Evolutionary conservation across 139 green algal species (phyloP).

Genomic region (Mesotaenium endlicherianum): DNA sequence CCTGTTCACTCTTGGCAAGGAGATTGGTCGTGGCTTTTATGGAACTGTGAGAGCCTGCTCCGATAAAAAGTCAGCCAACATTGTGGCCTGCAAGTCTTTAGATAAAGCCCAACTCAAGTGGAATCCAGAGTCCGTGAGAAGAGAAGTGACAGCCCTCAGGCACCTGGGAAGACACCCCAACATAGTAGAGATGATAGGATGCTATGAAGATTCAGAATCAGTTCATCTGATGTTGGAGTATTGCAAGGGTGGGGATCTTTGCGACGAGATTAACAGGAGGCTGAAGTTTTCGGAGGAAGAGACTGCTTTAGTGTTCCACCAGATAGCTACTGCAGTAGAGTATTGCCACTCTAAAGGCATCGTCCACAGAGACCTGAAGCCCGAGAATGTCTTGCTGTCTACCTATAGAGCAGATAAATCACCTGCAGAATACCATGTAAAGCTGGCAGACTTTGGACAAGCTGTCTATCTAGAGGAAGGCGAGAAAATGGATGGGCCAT

Average conservation of each 20-base stretch:
- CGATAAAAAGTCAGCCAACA: background rate
- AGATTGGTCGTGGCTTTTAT: background rate
- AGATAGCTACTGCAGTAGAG: background rate
- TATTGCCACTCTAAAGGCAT: background rate
- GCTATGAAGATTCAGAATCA: background rate
- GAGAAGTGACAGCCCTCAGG: background rate
- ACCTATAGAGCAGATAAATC: too few species aligned
- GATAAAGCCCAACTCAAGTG: background rate
- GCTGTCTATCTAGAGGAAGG: background rate
- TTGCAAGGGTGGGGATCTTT: background rate
- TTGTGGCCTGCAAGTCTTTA: slow-evolving; percentile 17
- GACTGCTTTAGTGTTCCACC: background rate
- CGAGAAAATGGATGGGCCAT: slow-evolving; percentile 30
- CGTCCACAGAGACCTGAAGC: background rate
- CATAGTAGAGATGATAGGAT: background rate
- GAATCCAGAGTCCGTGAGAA: background rate
- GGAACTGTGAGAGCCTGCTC: too few species aligned
- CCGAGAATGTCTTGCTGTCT: background rate
- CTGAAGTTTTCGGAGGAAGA: background rate
- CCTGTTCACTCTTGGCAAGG: background rate
- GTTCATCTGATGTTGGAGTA: background rate
- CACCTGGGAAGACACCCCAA: background rate
- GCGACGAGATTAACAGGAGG: background rate
- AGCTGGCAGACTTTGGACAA: slow-evolving; percentile 52
- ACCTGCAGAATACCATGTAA: slow-evolving; percentile 59